Evolutionary conservation across 2,329 filamentous ascomycete genomes (phyloP).

Genomic region (Aspergillus eucalypticola): DNA sequence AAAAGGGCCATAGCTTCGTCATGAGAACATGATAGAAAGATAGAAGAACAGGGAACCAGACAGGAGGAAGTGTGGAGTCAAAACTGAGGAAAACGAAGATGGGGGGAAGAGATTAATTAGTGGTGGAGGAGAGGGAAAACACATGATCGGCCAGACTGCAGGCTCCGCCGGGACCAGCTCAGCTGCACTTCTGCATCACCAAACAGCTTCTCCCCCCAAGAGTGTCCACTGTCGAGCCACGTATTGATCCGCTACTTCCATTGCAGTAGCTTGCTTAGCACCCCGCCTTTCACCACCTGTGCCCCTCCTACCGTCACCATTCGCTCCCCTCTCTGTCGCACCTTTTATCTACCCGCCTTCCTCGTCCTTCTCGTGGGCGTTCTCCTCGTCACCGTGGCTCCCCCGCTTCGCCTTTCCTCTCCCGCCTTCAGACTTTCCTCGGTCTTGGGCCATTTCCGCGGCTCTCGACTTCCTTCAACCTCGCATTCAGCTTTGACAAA

Average conservation of each 20-base stretch:
- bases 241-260: conserved; percentile 5
- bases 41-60: background rate
- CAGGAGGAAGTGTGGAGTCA: background rate
- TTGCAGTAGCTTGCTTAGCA: background rate
- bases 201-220: too few relatives aligned
- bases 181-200: conserved; percentile 6
- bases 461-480: conserved; percentile 24
- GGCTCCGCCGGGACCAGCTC: background rate
- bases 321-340: conserved; percentile 13
- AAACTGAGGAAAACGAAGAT: background rate
- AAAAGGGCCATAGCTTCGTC: background rate
- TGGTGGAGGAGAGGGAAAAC: background rate
- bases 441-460: conserved; percentile 44
- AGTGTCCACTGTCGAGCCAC: conserved; percentile 6
- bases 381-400: conserved; percentile 49
- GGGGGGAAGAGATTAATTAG: background rate
- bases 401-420: conserved; percentile 42
- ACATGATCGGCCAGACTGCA: background rate
- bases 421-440: conserved; percentile 42
- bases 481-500: conserved; percentile 22
- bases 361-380: conserved; percentile 39
- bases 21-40: background rate
- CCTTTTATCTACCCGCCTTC: conserved; percentile 31
- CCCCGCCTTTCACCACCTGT: conserved; percentile 7
- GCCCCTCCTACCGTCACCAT: conserved; percentile 16